Conservation (phyloP, 169 alveolate genomes). For the Babesia bigemina region DNA sequence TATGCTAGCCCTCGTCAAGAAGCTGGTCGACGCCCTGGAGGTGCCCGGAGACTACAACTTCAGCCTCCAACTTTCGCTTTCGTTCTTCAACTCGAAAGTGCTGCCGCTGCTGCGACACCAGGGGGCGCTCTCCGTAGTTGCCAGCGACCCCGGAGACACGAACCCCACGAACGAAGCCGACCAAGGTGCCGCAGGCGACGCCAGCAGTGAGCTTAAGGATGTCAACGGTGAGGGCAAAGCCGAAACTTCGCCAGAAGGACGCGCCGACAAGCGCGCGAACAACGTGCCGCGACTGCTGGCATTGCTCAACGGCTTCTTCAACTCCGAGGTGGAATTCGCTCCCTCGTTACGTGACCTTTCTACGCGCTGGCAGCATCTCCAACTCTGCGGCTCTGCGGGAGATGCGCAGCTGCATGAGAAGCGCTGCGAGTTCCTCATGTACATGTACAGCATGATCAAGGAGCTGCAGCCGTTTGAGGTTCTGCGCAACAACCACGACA, state of each 20-base stretch:
- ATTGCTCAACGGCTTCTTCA: constrained; percentile 32
- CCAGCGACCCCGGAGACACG: neutral
- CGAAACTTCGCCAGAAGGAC: no score
- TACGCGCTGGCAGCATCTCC: constrained; percentile 33
- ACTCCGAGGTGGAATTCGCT: constrained; percentile 22
- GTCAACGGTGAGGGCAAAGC: neutral
- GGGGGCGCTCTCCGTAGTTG: neutral
- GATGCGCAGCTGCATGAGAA: constrained; percentile 3
- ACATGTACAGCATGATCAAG: constrained; percentile 71
- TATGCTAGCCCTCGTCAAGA: constrained; percentile 67
- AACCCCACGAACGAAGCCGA: neutral
- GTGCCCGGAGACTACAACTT: constrained; percentile 67
- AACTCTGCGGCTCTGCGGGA: constrained; percentile 34
- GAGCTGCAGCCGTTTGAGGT: constrained; percentile 91
- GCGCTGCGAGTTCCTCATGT: constrained; percentile 50
- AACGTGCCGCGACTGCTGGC: constrained; percentile 6
- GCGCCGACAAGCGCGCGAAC: neutral
- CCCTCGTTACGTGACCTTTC: constrained; percentile 19
- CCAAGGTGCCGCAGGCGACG: neutral
- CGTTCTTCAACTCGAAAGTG: constrained; percentile 64
- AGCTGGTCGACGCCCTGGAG: constrained; percentile 59
- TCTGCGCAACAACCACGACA: constrained; percentile 86
- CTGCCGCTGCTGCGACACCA: constrained; percentile 38
- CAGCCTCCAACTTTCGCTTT: constrained; percentile 66
- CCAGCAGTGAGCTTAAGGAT: neutral